Percentiles rank a stretch among this genome's conserved stretches.
Conservation (phyloP, 139 green algal species). For the Coelastrella sp. region DNA sequence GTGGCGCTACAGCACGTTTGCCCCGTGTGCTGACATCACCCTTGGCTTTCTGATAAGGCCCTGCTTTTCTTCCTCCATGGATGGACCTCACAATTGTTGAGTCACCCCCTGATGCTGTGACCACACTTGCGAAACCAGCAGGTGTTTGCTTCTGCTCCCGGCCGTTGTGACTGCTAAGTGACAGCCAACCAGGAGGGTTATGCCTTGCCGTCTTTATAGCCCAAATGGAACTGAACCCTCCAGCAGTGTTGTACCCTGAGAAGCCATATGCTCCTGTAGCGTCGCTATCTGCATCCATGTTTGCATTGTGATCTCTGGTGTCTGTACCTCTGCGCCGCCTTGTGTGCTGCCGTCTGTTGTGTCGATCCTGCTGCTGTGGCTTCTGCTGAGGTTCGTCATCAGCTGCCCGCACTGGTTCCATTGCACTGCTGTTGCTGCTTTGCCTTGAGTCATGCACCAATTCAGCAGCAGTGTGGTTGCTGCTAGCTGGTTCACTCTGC, state of each 20-base stretch:
- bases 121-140: too few species aligned
- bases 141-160: too few species aligned
- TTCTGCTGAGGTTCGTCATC: not conserved
- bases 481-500: not conserved
- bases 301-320: too few species aligned
- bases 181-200: not conserved
- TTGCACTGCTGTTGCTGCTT: not conserved
- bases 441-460: not conserved
- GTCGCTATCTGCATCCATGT: not conserved
- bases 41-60: too few species aligned
- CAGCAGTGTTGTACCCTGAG: not conserved
- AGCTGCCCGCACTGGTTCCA: too few species aligned
- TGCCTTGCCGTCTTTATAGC: not conserved
- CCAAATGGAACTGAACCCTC: not conserved
- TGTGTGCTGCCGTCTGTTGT: not conserved
- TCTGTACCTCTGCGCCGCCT: too few species aligned
- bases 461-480: not conserved
- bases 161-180: not conserved
- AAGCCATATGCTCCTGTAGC: not conserved
- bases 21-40: too few species aligned
- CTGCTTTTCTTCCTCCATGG: too few species aligned
- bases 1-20: too few species aligned
- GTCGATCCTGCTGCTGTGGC: constrained; percentile 18
- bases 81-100: too few species aligned
- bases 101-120: too few species aligned